A percentile compares a stretch with the other conserved stretches of the same genome.
Evolutionary conservation across 345 rosid genomes (phyloP).

Genomic region (Ailanthus altissimus): DNA sequence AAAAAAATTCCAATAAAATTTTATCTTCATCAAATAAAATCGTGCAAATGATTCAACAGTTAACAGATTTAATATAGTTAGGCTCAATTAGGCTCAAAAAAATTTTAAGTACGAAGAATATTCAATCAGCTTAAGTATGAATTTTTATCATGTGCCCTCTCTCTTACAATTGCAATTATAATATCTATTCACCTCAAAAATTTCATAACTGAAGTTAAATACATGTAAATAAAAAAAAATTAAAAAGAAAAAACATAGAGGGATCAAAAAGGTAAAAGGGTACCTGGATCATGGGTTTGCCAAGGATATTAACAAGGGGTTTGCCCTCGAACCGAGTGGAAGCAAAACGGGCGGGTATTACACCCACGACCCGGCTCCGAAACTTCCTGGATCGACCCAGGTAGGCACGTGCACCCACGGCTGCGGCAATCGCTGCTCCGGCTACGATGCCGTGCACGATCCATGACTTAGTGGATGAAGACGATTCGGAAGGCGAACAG

Average conservation of each 20-base stretch:
- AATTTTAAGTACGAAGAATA: too few relatives aligned
- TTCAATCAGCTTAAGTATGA: not conserved
- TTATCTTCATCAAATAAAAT: not conserved
- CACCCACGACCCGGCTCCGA: constrained; percentile 83
- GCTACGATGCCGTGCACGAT: constrained; percentile 66
- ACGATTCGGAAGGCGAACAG: constrained; percentile 37
- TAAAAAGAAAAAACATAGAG: not conserved
- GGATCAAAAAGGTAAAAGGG: constrained; percentile 2
- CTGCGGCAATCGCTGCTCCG: constrained; percentile 68
- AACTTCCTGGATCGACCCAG: constrained; percentile 55
- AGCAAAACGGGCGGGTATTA: constrained; percentile 93
- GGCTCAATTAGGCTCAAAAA: not conserved
- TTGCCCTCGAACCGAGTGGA: constrained; percentile 92
- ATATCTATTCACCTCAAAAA: not conserved
- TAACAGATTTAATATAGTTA: not conserved
- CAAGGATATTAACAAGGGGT: constrained; percentile 81
- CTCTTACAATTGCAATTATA: not conserved
- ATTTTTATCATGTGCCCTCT: not conserved
- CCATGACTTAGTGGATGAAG: constrained; percentile 57
- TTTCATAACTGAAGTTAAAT: not conserved
- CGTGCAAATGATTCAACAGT: not conserved
- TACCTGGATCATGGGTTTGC: constrained; percentile 99
- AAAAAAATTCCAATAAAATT: not conserved
- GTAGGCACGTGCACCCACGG: constrained; percentile 65
- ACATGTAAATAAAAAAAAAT: not conserved